A percentile compares a stretch with the other conserved stretches of the same genome.
These are phyloP conservation scores for Sarocladium kiliense DNA, from an alignment of 2,329 filamentous ascomycete genomes.

Conservation along the genomic window DNA sequence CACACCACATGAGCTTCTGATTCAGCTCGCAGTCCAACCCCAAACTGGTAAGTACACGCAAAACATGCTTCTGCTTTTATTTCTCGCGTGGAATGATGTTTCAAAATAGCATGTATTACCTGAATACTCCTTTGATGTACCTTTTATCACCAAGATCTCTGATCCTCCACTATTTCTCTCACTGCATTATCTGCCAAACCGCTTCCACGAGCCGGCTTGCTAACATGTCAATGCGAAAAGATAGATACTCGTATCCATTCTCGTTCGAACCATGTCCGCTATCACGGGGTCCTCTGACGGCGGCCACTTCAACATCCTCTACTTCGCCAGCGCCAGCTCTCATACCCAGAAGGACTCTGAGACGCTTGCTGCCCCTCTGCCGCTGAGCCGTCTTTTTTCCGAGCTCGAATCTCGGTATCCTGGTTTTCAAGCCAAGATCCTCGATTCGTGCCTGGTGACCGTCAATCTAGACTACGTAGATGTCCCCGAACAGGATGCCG, in stretches of 20 bases:
- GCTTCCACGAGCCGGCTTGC: slow-evolving; percentile 12
- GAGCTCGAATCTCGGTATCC: slow-evolving; percentile 63
- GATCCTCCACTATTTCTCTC: slow-evolving; percentile 37
- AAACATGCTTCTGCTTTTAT: not conserved
- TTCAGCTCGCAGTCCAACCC: slow-evolving; percentile 9
- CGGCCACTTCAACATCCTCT: slow-evolving; percentile 76
- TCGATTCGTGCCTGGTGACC: slow-evolving; percentile 70
- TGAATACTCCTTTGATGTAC: slow-evolving; percentile 51
- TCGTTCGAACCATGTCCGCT: slow-evolving; percentile 25
- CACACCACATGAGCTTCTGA: too few species aligned
- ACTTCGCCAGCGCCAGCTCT: slow-evolving; percentile 72
- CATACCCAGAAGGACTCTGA: slow-evolving; percentile 67
- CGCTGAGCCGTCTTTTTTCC: slow-evolving; percentile 58
- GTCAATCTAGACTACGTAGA: slow-evolving; percentile 81
- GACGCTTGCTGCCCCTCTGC: slow-evolving; percentile 59
- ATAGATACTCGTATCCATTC: not conserved
- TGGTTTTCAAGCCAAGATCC: slow-evolving; percentile 63
- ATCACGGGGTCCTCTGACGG: slow-evolving; percentile 46
- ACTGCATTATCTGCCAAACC: not conserved
- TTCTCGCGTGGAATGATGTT: slow-evolving; percentile 42
- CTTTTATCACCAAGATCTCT: slow-evolving; percentile 70
- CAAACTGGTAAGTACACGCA: slow-evolving; percentile 27
- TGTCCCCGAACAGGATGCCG: slow-evolving; percentile 41
- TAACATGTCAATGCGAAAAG: slow-evolving; percentile 14
- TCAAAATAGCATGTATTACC: slow-evolving; percentile 53